A percentile compares a stretch with the other conserved stretches of the same genome.
phyloP scores from a whole-genome alignment of 768 basidiomycete genomes.

The Trametes maxima region DNA sequence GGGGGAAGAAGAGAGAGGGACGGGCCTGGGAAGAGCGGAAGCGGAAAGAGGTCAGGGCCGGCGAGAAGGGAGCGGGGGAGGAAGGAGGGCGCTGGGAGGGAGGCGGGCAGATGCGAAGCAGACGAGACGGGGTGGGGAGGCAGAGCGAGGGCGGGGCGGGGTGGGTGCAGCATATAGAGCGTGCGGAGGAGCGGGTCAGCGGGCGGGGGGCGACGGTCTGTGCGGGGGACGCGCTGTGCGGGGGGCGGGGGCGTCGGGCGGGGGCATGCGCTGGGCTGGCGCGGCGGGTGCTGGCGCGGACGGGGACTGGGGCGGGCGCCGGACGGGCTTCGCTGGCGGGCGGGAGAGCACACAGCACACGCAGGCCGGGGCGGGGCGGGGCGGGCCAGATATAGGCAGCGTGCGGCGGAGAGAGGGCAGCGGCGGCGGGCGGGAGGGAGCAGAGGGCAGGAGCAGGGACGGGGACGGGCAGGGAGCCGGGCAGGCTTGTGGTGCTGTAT shows the following conservation, averaged over 20 bases:
- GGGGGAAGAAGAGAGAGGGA: constrained; percentile 19
- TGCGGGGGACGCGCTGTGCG: neutral
- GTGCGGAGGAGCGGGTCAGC: constrained; percentile 6
- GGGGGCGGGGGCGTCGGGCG: constrained; percentile 4
- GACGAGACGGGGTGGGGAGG: constrained; percentile 19
- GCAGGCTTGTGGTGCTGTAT: constrained; percentile 9
- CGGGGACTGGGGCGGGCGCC: neutral
- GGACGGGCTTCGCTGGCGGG: neutral
- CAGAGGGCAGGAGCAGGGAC: constrained; percentile 19
- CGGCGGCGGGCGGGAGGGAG: constrained; percentile 24
- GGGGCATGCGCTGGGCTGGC: constrained; percentile 17
- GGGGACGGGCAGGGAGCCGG: constrained; percentile 19
- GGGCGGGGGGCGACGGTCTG: neutral
- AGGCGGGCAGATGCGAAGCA: neutral
- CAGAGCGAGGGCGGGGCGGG: constrained; percentile 15
- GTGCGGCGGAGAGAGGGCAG: neutral
- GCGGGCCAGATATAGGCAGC: constrained; percentile 31
- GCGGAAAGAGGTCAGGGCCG: constrained; percentile 22
- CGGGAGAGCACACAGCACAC: neutral
- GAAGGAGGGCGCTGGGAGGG: too few relatives aligned
- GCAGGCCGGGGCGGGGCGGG: constrained; percentile 6
- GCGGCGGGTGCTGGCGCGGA: constrained; percentile 3
- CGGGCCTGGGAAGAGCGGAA: constrained; percentile 17
- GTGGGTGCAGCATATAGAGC: constrained; percentile 28
- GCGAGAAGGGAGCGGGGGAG: constrained; percentile 22